Percentiles rank a stretch among this genome's conserved stretches.
phyloP scores from a whole-genome alignment of 2,329 filamentous ascomycete genomes.

The Pseudogymnoascus sp. region DNA sequence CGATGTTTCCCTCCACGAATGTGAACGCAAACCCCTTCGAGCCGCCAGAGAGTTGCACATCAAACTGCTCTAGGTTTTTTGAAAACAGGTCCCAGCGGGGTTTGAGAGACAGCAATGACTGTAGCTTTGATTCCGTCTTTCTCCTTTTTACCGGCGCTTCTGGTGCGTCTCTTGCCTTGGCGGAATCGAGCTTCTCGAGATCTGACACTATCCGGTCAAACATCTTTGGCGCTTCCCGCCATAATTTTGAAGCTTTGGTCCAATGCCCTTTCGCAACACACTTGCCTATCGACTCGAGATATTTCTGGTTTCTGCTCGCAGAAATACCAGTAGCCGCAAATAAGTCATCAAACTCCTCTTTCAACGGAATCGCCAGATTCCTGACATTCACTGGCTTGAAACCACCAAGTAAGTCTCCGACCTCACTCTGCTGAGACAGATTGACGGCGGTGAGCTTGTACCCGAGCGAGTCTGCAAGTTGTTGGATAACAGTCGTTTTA shows the following conservation, averaged over 20 bases:
- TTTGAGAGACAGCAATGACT: slow-evolving; percentile 49
- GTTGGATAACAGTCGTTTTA: slow-evolving; percentile 94
- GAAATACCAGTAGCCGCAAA: slow-evolving; percentile 83
- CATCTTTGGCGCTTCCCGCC: slow-evolving; percentile 84
- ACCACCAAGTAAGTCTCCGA: slow-evolving; percentile 87
- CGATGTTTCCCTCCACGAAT: slow-evolving; percentile 91
- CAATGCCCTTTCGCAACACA: slow-evolving; percentile 77
- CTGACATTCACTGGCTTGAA: slow-evolving; percentile 94
- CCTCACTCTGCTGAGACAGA: slow-evolving; percentile 94
- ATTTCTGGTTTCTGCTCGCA: slow-evolving; percentile 77
- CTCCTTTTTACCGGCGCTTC: slow-evolving; percentile 64
- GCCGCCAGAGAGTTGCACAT: slow-evolving; percentile 67
- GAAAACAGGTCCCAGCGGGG: slow-evolving; percentile 77
- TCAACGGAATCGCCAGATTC: slow-evolving; percentile 78
- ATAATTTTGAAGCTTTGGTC: slow-evolving; percentile 76
- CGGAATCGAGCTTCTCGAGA: slow-evolving; percentile 39
- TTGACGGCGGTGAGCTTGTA: slow-evolving; percentile 90
- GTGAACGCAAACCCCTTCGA: slow-evolving; percentile 81
- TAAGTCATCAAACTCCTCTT: slow-evolving; percentile 88
- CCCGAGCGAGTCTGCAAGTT: slow-evolving; percentile 75
- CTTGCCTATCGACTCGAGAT: slow-evolving; percentile 73
- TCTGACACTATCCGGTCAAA: slow-evolving; percentile 63
- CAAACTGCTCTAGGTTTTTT: slow-evolving; percentile 66
- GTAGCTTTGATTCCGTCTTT: slow-evolving; percentile 60
- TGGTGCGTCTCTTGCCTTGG: slow-evolving; percentile 32